Percentiles rank a stretch among this genome's conserved stretches.
These are phyloP conservation scores for Sindora glabra DNA, from an alignment of 306 rosid genomes.

Conservation along the genomic window DNA sequence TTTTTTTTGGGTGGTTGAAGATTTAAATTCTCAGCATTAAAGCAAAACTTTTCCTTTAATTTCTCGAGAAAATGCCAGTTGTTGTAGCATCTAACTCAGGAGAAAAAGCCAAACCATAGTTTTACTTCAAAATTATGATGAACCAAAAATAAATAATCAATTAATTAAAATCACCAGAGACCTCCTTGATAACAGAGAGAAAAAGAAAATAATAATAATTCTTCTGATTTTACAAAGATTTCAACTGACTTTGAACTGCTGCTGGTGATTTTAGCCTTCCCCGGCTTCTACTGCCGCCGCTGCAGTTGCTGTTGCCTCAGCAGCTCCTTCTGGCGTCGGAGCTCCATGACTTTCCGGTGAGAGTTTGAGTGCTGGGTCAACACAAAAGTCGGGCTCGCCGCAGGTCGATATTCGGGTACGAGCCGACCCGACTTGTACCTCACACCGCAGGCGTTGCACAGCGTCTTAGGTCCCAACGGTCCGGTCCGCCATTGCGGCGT, in stretches of 20 bases:
- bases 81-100: no score
- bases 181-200: no score
- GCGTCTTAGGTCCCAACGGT: constrained; percentile 56
- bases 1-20: no score
- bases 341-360: constrained; percentile 71
- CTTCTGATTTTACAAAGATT: no score
- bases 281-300: constrained; percentile 3
- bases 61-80: no score
- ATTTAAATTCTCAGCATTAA: no score
- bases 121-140: no score
- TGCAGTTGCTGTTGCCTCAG: constrained; percentile 16
- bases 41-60: no score
- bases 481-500: constrained; percentile 73
- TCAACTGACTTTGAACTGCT: not conserved
- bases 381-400: constrained; percentile 62
- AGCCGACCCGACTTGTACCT: constrained; percentile 56
- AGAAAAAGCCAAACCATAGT: no score
- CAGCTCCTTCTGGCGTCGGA: constrained; percentile 61
- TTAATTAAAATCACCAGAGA: no score
- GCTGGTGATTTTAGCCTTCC: not conserved
- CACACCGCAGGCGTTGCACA: constrained; percentile 67
- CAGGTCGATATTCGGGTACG: constrained; percentile 69
- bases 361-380: constrained; percentile 71
- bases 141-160: no score
- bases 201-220: no score